A percentile compares a stretch with the other conserved stretches of the same genome.
These are phyloP conservation scores for Exobasidium rhododendri DNA, from an alignment of 1,284 basidiomycete genomes.

Conservation along the genomic window DNA sequence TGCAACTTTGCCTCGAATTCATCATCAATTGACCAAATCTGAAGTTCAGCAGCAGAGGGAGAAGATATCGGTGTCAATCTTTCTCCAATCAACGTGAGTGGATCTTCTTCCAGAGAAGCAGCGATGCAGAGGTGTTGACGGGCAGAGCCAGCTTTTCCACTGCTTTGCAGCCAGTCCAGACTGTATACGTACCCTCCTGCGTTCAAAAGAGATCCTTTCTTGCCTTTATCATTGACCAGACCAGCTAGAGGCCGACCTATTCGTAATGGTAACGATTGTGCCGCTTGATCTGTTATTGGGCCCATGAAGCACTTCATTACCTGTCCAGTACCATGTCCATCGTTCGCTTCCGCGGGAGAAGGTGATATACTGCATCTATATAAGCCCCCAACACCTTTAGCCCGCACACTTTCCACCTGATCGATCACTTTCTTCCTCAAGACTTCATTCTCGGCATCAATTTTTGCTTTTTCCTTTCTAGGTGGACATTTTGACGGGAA, in stretches of 20 bases:
- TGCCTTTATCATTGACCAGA: neutral
- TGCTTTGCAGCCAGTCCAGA: conserved; percentile 33
- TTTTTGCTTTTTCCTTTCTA: no score
- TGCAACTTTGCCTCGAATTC: conserved; percentile 17
- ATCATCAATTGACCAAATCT: conserved; percentile 32
- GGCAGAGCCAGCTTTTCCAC: conserved; percentile 15
- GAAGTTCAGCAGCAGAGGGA: conserved; percentile 19
- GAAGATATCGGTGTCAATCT: conserved; percentile 2
- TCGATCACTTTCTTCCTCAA: no score
- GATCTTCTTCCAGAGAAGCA: conserved; percentile 14
- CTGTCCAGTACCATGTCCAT: no score
- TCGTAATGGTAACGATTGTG: neutral
- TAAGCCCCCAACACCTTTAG: no score
- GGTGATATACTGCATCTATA: no score
- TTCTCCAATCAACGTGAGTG: conserved; percentile 22
- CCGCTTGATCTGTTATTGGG: neutral
- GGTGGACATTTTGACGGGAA: no score
- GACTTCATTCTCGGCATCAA: no score
- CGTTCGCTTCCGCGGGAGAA: no score
- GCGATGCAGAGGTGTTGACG: conserved; percentile 31
- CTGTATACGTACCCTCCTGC: conserved; percentile 32
- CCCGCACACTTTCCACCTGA: no score
- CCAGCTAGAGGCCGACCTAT: neutral
- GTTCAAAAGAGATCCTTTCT: conserved; percentile 32
- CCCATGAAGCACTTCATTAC: neutral